Conservation (phyloP, 2,329 filamentous ascomycete genomes). For the Xylariaceae sp. region DNA sequence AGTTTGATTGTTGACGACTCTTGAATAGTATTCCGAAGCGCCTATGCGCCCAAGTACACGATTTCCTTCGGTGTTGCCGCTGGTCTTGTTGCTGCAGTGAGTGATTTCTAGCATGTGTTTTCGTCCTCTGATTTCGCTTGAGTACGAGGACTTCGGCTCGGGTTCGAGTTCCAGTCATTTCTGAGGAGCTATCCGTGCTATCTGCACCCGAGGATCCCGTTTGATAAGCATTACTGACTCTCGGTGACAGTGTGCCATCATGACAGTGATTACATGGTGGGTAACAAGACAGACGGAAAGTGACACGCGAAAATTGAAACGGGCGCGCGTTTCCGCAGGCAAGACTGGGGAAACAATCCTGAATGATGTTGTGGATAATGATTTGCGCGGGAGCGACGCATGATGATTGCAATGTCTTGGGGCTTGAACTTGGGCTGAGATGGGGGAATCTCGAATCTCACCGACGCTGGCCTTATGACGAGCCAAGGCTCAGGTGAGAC, state of each 20-base stretch:
- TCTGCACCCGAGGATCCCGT: neutral
- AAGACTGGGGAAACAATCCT: constrained; percentile 40
- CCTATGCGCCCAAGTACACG: constrained; percentile 44
- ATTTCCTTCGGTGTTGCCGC: constrained; percentile 43
- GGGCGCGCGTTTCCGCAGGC: constrained; percentile 39
- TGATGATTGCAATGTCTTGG: neutral
- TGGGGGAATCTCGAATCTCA: too few species aligned
- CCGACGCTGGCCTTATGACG: too few species aligned
- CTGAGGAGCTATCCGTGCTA: neutral
- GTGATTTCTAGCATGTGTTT: neutral
- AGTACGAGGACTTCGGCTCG: neutral
- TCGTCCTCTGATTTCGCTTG: neutral
- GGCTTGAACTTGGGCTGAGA: too few species aligned
- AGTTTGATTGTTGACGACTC: neutral
- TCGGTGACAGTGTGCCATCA: constrained; percentile 36
- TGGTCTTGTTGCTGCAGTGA: constrained; percentile 38
- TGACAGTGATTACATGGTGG: constrained; percentile 41
- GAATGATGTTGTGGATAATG: constrained; percentile 41
- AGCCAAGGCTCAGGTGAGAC: too few species aligned
- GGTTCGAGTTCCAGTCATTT: too few species aligned
- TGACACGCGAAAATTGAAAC: constrained; percentile 43
- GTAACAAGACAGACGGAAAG: constrained; percentile 41
- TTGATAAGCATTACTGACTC: neutral
- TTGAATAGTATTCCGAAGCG: constrained; percentile 37
- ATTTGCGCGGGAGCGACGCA: constrained; percentile 25